Percentiles rank a stretch among this genome's conserved stretches.
Conservation (phyloP, 345 rosid genomes). For the Triadica sebifera region DNA sequence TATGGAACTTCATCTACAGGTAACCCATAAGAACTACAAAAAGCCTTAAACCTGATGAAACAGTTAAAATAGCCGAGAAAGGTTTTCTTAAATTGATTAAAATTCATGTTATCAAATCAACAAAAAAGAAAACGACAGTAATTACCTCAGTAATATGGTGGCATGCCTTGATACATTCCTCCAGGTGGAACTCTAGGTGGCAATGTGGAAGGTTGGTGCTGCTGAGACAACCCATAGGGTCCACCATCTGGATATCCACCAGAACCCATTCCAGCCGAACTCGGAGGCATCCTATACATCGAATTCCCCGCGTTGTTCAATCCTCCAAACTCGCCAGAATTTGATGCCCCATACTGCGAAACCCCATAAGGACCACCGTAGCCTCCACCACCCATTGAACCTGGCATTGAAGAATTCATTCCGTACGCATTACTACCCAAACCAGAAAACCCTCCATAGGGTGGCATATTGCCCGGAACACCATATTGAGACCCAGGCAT, state of each 20-base stretch:
- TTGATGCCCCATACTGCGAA: constrained; percentile 23
- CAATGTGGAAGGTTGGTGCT: constrained; percentile 22
- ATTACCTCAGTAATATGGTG: constrained; percentile 35
- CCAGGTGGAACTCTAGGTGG: constrained; percentile 35
- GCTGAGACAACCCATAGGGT: constrained; percentile 30
- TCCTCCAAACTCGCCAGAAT: constrained; percentile 23
- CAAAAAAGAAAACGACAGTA: not conserved
- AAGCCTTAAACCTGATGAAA: not conserved
- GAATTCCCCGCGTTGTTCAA: constrained; percentile 22
- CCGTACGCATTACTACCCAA: constrained; percentile 18
- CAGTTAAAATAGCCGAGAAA: not conserved
- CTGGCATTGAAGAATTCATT: constrained; percentile 23
- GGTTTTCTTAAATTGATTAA: not conserved
- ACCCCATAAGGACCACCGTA: constrained; percentile 26
- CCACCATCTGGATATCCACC: constrained; percentile 28
- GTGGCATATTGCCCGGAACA: constrained; percentile 6
- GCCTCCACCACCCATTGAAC: constrained; percentile 13
- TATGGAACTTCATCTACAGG: not conserved
- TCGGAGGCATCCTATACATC: constrained; percentile 28
- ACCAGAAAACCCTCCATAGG: constrained; percentile 27
- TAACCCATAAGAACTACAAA: not conserved
- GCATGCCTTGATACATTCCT: constrained; percentile 33
- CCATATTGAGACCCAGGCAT: constrained; percentile 17
- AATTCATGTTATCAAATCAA: not conserved
- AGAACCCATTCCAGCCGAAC: constrained; percentile 21